Evolutionary conservation across 441 rosid species (phyloP), one percentile per base, ranked within the genome.

Genomic region (Euphorbia schlechtendalii): DNA sequence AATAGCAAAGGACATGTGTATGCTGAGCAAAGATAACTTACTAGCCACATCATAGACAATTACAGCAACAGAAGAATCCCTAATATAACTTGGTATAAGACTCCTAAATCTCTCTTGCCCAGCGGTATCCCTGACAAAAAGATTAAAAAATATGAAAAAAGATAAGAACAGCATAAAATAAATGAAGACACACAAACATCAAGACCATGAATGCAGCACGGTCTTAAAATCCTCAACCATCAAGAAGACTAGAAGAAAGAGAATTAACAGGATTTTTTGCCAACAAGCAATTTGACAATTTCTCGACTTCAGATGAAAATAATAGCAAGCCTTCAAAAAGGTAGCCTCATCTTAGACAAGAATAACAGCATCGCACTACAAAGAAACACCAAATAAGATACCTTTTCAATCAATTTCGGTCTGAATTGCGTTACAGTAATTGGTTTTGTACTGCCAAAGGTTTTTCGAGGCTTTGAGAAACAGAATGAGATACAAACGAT

Each of bases 21-120:
- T 43, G 12, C 13, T 5, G 41, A 20, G 40, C 9, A 43, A 66
- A 56, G 40, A 56, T 17, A 56, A 56, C 69, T 56, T 28, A 66
- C 69, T 66, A 18, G 69, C 69, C 53, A 66, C 62, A 45, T 66
- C 69, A 66, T 56, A 66, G 55, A 66, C 69, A 45, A 66, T 83
- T 69, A 90, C 96, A 58, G 96, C 97, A 32, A 88, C 97, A 1
- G 96, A 90, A 51, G 97, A 90, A 71, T 90, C 96, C 78, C 97
- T 80, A 52, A 90, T 90, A 59, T 90, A 90, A 73, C 97, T 90
- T 7, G 97, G 97, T 69, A 90, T 90, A 59, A 90, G 97, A 81
- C 97, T 90, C 83, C 96, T 87, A 78, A 90, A 88, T 65, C 96
- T 80, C 75, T 90, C 93, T 68, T 88, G 96, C 27, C 97, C 97